Evolutionary conservation across 2,329 filamentous ascomycete species (phyloP), one percentile per base, ranked within the genome.

Genomic region (Penicillium sp.): DNA sequence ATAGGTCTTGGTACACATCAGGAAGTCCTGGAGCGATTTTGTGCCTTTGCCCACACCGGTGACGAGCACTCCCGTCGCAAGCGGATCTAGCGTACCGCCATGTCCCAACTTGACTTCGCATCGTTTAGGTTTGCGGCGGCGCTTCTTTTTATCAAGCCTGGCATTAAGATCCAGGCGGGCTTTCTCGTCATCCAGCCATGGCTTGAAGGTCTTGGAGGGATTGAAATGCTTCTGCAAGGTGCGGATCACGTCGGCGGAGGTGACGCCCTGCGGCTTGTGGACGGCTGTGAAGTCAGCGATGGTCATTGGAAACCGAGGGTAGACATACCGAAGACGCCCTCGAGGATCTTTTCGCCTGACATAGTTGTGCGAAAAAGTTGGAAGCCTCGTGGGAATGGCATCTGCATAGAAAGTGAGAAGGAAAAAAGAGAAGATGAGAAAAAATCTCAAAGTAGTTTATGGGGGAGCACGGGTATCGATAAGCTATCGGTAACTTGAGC

Each of bases 31-130:
- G 1, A 98, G 78, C 11, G 79, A 74, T 69, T 97, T 98, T 45
- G 93, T 98, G 31, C 88, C 93, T 49, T 79, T 82, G 28, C 91
- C 93, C 42, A 96, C 77, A 46, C 91, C 93, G 6, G 93, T 77
- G 53, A 97, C 89, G 40, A 98, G 78, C 20, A 98, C 87, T 37
- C 93, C 93, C 1, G 90, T 95, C 7, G 93, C 93, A 60, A 96
- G 78, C 22, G 93, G 93, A 64, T 98, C 93, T 14, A 98, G 79
- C 1, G 93, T 98, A 35, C 93, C 93, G 50, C 93, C 93, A 71
- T 98, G 93, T 27, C 93, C 93, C 62, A 97, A 87, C 75, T 97
- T 98, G 58, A 97, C 85, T 52, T 87, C 81, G 4, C 84, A 66
- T 1, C 78, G 74, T 57, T 77, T 45, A 29, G 36, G 77, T 66